Conservation (phyloP, 1,284 basidiomycete genomes). For the Rhizopogon hawkerae region DNA sequence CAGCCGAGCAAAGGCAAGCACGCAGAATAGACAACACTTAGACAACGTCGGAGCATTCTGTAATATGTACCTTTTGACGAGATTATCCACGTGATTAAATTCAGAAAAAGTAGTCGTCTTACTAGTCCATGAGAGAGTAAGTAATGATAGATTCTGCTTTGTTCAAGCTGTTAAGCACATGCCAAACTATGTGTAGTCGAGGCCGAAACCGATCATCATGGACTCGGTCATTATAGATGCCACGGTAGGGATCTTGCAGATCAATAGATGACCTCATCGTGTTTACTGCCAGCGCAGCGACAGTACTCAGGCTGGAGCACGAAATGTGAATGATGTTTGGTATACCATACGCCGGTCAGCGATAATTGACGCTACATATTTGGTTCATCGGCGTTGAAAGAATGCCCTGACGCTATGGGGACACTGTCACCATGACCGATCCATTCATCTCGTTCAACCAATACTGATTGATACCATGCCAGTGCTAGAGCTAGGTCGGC, state of each 20-base stretch:
- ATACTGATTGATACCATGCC: constrained; percentile 23
- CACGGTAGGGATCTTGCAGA: constrained; percentile 18
- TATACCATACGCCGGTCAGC: constrained; percentile 33
- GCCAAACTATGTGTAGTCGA: background rate
- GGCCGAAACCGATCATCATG: constrained; percentile 16
- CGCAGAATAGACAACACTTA: background rate
- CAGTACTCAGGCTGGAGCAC: constrained; percentile 22
- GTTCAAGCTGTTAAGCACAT: background rate
- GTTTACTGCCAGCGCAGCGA: background rate
- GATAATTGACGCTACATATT: constrained; percentile 14
- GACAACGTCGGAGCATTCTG: constrained; percentile 6
- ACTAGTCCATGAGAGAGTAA: too few relatives aligned
- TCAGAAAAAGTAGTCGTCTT: too few relatives aligned
- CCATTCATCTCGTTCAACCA: constrained; percentile 21
- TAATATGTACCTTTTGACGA: too few relatives aligned
- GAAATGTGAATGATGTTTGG: constrained; percentile 39
- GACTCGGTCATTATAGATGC: constrained; percentile 19
- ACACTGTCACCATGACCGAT: constrained; percentile 25
- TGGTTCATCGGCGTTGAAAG: constrained; percentile 27
- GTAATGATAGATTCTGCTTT: too few relatives aligned
- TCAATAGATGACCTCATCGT: constrained; percentile 20
- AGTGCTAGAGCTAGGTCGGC: constrained; percentile 12
- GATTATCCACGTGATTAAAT: too few relatives aligned
- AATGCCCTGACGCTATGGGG: constrained; percentile 28
- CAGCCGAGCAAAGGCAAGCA: too few relatives aligned